Evolutionary conservation across 371 early-diverging fungal genomes (phyloP).

Genomic region (Mucor sp.): DNA sequence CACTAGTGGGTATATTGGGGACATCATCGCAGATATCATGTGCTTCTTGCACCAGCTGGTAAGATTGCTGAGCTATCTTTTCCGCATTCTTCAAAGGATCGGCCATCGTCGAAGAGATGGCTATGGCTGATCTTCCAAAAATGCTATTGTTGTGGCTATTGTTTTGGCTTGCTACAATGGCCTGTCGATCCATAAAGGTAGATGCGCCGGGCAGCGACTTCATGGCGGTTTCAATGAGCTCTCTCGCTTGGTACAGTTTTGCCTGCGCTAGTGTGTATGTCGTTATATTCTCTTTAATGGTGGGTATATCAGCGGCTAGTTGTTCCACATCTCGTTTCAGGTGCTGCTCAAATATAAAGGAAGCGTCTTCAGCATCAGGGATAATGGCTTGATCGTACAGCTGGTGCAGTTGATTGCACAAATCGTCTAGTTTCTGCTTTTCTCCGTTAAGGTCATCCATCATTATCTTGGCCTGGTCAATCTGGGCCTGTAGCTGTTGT

Average conservation of each 20-base stretch:
- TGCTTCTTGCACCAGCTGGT: constrained; percentile 29
- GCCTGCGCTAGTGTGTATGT: constrained; percentile 30
- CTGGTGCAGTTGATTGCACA: constrained; percentile 31
- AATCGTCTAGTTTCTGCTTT: constrained; percentile 32
- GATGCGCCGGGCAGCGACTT: constrained; percentile 46
- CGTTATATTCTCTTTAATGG: constrained; percentile 31
- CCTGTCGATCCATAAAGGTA: constrained; percentile 41
- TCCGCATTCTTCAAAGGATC: constrained; percentile 26
- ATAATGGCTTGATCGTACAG: constrained; percentile 47
- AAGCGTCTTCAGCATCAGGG: constrained; percentile 27
- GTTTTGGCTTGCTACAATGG: constrained; percentile 22
- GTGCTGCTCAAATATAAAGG: constrained; percentile 33
- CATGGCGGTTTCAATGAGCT: constrained; percentile 45
- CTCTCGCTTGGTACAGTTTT: constrained; percentile 39
- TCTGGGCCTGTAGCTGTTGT: constrained; percentile 23
- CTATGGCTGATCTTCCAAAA: constrained; percentile 4
- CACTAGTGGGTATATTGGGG: constrained; percentile 26
- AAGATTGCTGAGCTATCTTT: constrained; percentile 26
- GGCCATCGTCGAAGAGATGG: not conserved
- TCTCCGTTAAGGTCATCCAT: constrained; percentile 33
- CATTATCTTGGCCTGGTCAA: constrained; percentile 37
- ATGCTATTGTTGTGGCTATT: not conserved
- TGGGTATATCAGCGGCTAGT: constrained; percentile 34
- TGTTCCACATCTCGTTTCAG: constrained; percentile 38
- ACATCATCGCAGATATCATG: constrained; percentile 28